Evolutionary conservation across 2,329 filamentous ascomycete species (phyloP), one percentile per base, ranked within the genome.

Genomic region (Alternaria sp.): DNA sequence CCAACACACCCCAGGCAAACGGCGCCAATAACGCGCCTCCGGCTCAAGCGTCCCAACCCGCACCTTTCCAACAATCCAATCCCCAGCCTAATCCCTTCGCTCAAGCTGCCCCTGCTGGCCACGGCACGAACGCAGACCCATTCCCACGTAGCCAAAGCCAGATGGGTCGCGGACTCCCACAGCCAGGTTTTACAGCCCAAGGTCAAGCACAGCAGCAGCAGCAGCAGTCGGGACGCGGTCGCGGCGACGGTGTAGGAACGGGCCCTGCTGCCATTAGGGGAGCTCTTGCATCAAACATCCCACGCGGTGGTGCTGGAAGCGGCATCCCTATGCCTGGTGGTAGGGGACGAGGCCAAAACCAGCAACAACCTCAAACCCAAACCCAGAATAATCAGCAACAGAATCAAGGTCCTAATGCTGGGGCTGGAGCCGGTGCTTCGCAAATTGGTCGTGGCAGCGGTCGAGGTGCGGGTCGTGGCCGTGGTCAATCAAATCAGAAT

Each of bases 321-420:
- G 69, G 69, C 20, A 77, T 78, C 46, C 76, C 75, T 18, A 57
- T 71, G 26, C 73, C 73, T 3, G 72, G 71, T 9, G 69, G 75
- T 51, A 70, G 75, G 9, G 69, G 68, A 32, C 64, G 68, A 20
- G 64, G 64, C 8, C 53, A 56, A 26, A 44, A 56, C 9, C 38
- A 58, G 20, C 72, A 66, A 32, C 69, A 61, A 30, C 60, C 68
- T 55, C 41, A 43, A 5, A 12, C 18, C 4, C 48, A 41, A 41
- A 4, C 3, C 1, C 49, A 34, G 12, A 55, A 34, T 11, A 38
- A 56, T 26, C 72, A 65, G 28, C 68, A 62, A 26, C 42, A 67
- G 53, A 54, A 56, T 16, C 58, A 67, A 49, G 65, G 61, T 36
- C 32, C 32, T 2, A 36, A 16, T 36, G 39, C 64, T 5, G 59